A percentile compares a stretch with the other conserved stretches of the same genome.
Conservation (phyloP, 148 eudicot genomes). For the Chenopodium album region DNA sequence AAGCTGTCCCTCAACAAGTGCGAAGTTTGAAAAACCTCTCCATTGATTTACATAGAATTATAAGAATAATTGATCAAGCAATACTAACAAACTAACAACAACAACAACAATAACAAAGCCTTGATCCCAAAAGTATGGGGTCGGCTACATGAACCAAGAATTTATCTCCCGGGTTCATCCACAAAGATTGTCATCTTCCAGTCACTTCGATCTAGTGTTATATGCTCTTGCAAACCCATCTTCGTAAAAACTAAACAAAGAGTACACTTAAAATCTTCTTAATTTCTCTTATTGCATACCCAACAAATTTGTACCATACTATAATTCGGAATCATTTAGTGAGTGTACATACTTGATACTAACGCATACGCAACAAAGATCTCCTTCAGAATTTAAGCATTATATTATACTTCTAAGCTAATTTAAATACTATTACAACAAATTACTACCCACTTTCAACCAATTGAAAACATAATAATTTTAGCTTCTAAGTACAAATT, state of each 20-base stretch:
- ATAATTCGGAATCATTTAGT: background rate
- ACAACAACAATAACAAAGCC: background rate
- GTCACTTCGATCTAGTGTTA: too few species aligned
- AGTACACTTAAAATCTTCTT: background rate
- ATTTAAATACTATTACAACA: conserved; percentile 8
- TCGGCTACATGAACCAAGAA: background rate
- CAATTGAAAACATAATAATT: background rate
- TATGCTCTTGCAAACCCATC: background rate
- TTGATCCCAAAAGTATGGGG: background rate
- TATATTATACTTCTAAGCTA: conserved; percentile 12
- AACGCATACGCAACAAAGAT: background rate
- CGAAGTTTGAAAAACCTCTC: background rate
- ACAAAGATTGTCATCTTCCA: too few species aligned
- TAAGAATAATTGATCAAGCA: background rate
- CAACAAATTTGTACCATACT: background rate
- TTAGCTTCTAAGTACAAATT: background rate
- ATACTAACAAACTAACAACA: background rate
- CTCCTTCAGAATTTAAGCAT: conserved; percentile 3
- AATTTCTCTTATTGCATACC: background rate
- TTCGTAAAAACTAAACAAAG: background rate
- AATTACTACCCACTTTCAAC: background rate
- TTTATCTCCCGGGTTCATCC: too few species aligned
- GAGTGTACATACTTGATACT: conserved; percentile 1
- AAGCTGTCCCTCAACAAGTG: background rate
- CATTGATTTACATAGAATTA: background rate